phyloP scores from a whole-genome alignment of 2,329 filamentous ascomycete species.

The Diaporthe humulicola region DNA sequence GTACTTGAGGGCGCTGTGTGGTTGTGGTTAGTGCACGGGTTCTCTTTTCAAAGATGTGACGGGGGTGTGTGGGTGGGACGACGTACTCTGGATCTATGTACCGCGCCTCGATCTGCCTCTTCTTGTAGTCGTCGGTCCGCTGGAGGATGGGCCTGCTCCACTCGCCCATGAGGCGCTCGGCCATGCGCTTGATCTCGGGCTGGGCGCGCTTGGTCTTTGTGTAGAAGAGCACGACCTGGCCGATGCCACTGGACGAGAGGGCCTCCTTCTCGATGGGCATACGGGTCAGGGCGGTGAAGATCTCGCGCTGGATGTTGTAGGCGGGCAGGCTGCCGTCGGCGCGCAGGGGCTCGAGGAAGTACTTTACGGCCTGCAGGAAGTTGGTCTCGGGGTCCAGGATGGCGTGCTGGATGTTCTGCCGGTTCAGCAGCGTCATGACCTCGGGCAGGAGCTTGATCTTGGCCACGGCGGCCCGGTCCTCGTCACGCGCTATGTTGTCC shows the following conservation, averaged over 20 bases:
- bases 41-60: background rate
- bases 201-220: constrained; percentile 94
- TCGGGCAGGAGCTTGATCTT: constrained; percentile 95
- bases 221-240: constrained; percentile 97
- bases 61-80: background rate
- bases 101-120: constrained; percentile 76
- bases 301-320: constrained; percentile 96
- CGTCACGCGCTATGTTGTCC: constrained; percentile 85
- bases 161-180: constrained; percentile 91
- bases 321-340: constrained; percentile 94
- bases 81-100: constrained; percentile 75
- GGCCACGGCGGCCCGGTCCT: constrained; percentile 85
- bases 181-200: constrained; percentile 89
- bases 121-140: constrained; percentile 94
- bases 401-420: constrained; percentile 86
- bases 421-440: constrained; percentile 88
- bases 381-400: constrained; percentile 96
- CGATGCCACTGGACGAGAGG: constrained; percentile 90
- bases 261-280: constrained; percentile 93
- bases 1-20: constrained; percentile 56
- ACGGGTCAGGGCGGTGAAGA: constrained; percentile 84
- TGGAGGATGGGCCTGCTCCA: constrained; percentile 97
- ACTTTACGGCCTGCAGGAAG: constrained; percentile 93
- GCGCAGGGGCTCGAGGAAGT: constrained; percentile 90
- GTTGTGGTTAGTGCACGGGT: constrained; percentile 4